Conservation (phyloP, 1,139 yeast species). For the Tardiomyces blankii region DNA sequence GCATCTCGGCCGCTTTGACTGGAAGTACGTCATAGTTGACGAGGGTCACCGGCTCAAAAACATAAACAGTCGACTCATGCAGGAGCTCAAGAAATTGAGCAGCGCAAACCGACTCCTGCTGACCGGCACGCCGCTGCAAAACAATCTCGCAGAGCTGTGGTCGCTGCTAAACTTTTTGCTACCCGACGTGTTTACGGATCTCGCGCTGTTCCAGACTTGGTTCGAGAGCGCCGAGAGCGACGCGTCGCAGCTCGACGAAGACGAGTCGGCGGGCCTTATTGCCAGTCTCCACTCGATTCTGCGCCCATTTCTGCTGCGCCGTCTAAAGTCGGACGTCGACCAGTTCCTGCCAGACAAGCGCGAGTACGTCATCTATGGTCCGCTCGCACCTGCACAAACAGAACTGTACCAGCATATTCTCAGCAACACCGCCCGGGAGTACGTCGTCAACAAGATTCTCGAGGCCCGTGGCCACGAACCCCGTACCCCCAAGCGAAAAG, state of each 20-base stretch:
- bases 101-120: conserved; percentile 56
- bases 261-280: conserved; percentile 56
- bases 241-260: conserved; percentile 29
- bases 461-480: conserved; percentile 9
- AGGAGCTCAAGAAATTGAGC: conserved; percentile 52
- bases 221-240: conserved; percentile 54
- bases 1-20: conserved; percentile 39
- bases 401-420: conserved; percentile 54
- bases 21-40: conserved; percentile 89
- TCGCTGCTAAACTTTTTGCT: conserved; percentile 75
- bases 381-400: conserved; percentile 52
- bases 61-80: conserved; percentile 62
- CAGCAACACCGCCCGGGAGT: conserved; percentile 27
- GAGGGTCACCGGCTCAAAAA: conserved; percentile 92
- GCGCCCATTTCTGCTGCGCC: conserved; percentile 74
- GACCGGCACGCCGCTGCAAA: conserved; percentile 92
- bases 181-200: conserved; percentile 87
- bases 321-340: conserved; percentile 66
- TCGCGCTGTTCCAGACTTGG: conserved; percentile 86
- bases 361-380: conserved; percentile 72
- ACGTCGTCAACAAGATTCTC: conserved; percentile 27
- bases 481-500: not conserved
- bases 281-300: conserved; percentile 75
- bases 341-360: conserved; percentile 73
- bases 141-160: conserved; percentile 84